A percentile compares a stretch with the other conserved stretches of the same genome.
Conservation (phyloP, 2,329 filamentous ascomycete species). For the Gaeumannomyces tritici region DNA sequence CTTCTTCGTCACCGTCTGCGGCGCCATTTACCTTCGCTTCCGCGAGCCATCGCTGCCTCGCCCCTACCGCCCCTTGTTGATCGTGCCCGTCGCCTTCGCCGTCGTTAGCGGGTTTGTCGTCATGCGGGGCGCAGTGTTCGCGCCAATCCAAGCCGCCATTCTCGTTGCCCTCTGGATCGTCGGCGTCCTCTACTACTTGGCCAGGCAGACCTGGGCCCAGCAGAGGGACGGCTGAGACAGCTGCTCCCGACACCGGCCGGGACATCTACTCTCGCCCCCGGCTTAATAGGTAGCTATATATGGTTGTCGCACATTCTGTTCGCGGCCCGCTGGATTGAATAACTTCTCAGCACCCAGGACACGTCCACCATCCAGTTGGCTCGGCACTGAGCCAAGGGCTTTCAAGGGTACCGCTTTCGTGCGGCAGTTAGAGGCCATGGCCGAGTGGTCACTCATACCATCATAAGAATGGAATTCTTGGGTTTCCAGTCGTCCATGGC, state of each 20-base stretch:
- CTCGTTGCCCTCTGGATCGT: constrained; percentile 37
- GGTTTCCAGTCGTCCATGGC: too few species aligned
- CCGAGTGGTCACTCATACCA: too few species aligned
- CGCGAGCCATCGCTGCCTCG: constrained; percentile 43
- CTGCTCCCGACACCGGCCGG: neutral
- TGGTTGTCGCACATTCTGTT: too few species aligned
- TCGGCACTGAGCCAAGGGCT: too few species aligned
- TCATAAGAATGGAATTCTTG: too few species aligned
- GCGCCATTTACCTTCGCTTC: constrained; percentile 44
- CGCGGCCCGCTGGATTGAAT: too few species aligned
- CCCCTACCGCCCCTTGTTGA: constrained; percentile 44
- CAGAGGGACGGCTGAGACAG: too few species aligned
- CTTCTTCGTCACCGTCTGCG: constrained; percentile 53
- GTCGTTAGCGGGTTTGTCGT: constrained; percentile 52
- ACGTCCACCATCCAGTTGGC: too few species aligned
- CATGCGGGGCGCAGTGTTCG: constrained; percentile 47
- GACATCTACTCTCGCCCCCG: neutral
- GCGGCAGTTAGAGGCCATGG: too few species aligned
- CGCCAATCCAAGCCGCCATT: constrained; percentile 41
- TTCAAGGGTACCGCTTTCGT: too few species aligned
- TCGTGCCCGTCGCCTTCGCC: constrained; percentile 42
- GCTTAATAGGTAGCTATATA: neutral
- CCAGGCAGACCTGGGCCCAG: neutral
- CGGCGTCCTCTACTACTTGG: neutral
- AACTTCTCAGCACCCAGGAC: too few species aligned